Evolutionary conservation across 1,284 basidiomycete genomes (phyloP).

Genomic region (Veloboletus limbatus): DNA sequence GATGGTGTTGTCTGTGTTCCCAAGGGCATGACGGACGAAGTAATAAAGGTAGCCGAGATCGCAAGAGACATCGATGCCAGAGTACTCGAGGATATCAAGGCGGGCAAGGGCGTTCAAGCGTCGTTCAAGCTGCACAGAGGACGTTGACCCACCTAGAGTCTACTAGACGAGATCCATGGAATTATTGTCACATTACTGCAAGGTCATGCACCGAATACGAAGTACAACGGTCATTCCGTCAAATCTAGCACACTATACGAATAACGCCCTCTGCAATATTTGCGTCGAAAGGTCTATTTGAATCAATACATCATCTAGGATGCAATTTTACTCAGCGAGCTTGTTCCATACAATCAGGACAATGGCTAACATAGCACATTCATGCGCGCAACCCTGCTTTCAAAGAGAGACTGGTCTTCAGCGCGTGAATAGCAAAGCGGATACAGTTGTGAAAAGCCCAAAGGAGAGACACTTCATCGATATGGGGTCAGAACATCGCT

Average conservation of each 20-base stretch:
- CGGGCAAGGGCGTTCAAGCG: conserved; percentile 71
- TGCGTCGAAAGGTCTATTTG: conserved; percentile 4
- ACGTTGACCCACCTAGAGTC: conserved; percentile 33
- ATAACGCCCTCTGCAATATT: too few relatives aligned
- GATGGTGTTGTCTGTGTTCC: conserved; percentile 91
- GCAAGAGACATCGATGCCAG: conserved; percentile 68
- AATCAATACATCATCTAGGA: conserved; percentile 6
- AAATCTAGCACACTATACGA: conserved; percentile 22
- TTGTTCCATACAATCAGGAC: background rate
- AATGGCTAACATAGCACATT: conserved; percentile 10
- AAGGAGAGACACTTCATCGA: conserved; percentile 56
- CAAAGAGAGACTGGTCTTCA: conserved; percentile 50
- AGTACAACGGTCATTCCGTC: conserved; percentile 13
- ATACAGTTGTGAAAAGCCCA: conserved; percentile 64
- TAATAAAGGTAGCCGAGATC: conserved; percentile 58
- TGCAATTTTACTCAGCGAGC: background rate
- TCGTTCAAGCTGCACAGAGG: conserved; percentile 80
- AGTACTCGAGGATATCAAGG: conserved; percentile 76
- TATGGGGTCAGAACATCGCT: conserved; percentile 23
- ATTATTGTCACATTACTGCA: conserved; percentile 20
- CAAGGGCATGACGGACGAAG: conserved; percentile 50
- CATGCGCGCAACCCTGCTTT: conserved; percentile 43
- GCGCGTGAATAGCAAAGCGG: conserved; percentile 52
- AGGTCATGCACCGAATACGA: conserved; percentile 20
- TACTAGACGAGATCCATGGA: conserved; percentile 1